Evolutionary conservation across 768 basidiomycete genomes (phyloP), one percentile per base, ranked within the genome.

Genomic region (Infundibulicybe gibba): DNA sequence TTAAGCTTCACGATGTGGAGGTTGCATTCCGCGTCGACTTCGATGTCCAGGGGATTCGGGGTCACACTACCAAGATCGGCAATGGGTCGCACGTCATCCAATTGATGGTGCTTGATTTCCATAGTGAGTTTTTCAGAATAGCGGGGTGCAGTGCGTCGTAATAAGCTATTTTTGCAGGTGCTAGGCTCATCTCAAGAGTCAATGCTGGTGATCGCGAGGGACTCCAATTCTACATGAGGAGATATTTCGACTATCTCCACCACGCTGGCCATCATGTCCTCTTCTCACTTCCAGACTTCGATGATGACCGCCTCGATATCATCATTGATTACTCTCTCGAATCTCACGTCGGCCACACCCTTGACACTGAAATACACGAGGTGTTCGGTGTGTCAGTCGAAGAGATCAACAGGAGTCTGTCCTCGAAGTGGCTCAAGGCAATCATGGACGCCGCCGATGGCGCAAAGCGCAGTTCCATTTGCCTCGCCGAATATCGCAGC

Each of bases 211-310:
- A 15, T 17, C 32, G 42, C 38, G 39, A 56, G 32, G 41, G 49
- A 10, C 40, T 56, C 12, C 47, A 49, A 19, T 55, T 43, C 32
- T 55, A 58, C 52, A 25, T 53, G 31, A 45, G 33, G 5, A 45
- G 54, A 20, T 60, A 58, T 33, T 49, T 60, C 32, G 33, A 31
- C 15, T 55, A 55, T 46, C 49, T 60, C 12, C 58, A 41, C 6
- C 38, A 35, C 17, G 56, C 53, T 15, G 56, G 58, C 25, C 49
- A 54, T 33, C 58, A 60, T 43, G 55, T 57, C 31, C 50, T 55
- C 40, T 53, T 56, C 45, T 48, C 55, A 14, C 53, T 57, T 30
- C 58, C 58, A 8, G 54, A 60, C 43, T 60, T 57, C 40, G 58
- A 55, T 40, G 40, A 48, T 35, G 42, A 55, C 46, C 21, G 44